phyloP scores from a whole-genome alignment of 139 green algal species.

The Coelastrella sp. region DNA sequence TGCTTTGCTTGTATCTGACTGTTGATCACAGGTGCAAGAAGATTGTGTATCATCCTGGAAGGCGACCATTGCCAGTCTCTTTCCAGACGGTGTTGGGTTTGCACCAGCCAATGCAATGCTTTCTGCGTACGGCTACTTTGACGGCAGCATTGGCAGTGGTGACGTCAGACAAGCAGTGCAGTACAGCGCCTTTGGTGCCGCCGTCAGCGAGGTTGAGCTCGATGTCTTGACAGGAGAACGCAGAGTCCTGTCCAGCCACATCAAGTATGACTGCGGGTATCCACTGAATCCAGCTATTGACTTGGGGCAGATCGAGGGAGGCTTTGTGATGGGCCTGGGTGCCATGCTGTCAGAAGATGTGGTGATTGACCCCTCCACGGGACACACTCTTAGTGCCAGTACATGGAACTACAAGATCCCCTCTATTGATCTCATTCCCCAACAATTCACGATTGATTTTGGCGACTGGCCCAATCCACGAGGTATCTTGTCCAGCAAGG shows the following conservation, averaged over 20 bases:
- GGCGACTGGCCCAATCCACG: conserved; percentile 51
- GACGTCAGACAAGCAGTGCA: conserved; percentile 17
- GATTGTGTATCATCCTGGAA: conserved; percentile 44
- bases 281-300: conserved; percentile 68
- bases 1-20: neutral
- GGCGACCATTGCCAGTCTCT: conserved; percentile 28
- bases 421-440: conserved; percentile 49
- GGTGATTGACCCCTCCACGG: conserved; percentile 36
- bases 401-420: conserved; percentile 69
- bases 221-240: conserved; percentile 70
- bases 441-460: conserved; percentile 57
- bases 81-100: conserved; percentile 26
- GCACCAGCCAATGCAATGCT: conserved; percentile 47
- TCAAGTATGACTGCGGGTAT: conserved; percentile 66
- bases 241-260: conserved; percentile 54
- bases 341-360: conserved; percentile 51
- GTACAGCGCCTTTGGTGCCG: conserved; percentile 67
- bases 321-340: conserved; percentile 57
- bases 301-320: conserved; percentile 70
- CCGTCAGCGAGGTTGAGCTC: conserved; percentile 57
- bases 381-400: conserved; percentile 40
- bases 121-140: conserved; percentile 55
- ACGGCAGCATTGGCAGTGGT: conserved; percentile 43
- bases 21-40: neutral
- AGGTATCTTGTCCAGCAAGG: conserved; percentile 55